Conservation (phyloP, 495 filamentous ascomycete genomes). For the Margaritispora aquatica region DNA sequence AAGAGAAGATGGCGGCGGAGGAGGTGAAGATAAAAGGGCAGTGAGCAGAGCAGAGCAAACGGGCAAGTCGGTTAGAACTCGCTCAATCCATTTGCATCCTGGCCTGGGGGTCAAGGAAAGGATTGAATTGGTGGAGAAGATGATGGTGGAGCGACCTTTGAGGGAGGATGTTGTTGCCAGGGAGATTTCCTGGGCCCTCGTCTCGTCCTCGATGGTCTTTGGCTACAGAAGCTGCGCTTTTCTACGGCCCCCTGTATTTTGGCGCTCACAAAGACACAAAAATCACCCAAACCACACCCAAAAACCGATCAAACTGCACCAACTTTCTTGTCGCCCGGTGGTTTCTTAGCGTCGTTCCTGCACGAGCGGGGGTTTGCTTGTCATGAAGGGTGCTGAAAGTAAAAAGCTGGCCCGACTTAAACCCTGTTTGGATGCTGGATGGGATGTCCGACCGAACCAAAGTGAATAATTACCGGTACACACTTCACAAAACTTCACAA, state of each 20-base stretch:
- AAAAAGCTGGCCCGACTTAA: not conserved
- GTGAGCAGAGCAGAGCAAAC: not conserved
- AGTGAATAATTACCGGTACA: too few species aligned
- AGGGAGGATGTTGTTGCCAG: conserved; percentile 10
- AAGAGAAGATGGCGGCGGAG: not conserved
- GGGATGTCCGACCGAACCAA: too few species aligned
- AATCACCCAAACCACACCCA: too few species aligned
- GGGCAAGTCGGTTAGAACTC: not conserved
- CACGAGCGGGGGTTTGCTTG: conserved; percentile 2
- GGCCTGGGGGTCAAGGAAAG: too few species aligned
- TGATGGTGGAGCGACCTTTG: not conserved
- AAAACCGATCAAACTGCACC: too few species aligned
- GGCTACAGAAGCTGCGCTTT: too few species aligned
- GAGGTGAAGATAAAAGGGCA: conserved; percentile 12
- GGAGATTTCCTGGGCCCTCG: conserved; percentile 9
- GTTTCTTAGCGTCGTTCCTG: not conserved
- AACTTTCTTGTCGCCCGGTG: too few species aligned
- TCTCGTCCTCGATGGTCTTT: not conserved
- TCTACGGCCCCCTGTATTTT: too few species aligned
- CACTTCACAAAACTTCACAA: not conserved
- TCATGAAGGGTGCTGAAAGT: not conserved
- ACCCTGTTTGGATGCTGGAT: too few species aligned
- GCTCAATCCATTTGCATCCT: too few species aligned
- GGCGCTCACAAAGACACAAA: too few species aligned
- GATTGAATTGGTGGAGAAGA: conserved; percentile 6